Base-by-base conservation (phyloP, 73 alveolate genomes). In the Stentor coeruleus region DNA sequence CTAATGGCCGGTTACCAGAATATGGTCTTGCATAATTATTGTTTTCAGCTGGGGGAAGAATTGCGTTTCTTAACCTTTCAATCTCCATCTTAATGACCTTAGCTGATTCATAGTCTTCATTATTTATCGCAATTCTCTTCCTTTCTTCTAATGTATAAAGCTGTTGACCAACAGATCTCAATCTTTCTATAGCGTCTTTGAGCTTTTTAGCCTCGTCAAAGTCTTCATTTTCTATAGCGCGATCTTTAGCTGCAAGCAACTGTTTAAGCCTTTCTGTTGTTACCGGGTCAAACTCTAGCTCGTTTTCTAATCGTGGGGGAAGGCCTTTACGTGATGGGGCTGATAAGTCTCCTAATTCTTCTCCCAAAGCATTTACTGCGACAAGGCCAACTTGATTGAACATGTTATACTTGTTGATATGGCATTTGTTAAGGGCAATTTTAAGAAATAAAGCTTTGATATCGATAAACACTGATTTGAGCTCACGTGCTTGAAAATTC, bases 401-500 rank as follows among this genome's bases (percentile, higher is more conserved):
- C 30, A 95, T 91, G 88, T 95, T 95, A 91, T 66, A 89, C 59
- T 94, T 89, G 87, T 95, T 95, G 41, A 87, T 86, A 75, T 95
- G 98, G 93, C 98, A 93, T 90, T 92, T 93, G 76, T 87, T 85
- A 20, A 93, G 74, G 80, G 88, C 86, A 66, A 93, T 81, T 59
- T 92, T 91, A 74, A 93, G 86, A 74, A 88, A 84, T 59, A 77
- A 77, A 66, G 96, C 94, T 55, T 35, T 31, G 84, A 90, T 79
- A 81, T 93, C 96, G 2, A 92, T 93, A 83, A 91, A 93, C 35
- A 93, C 98, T 35, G 98, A 89, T 82, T 95, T 95, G 76, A 98
- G 93, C 87, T 98, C 99, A 74, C 99, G 88, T 38, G 99, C 99
- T 88, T 98, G 97, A 84, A 89, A 98, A 82, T 96, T 97, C 26